A percentile compares a stretch with the other conserved stretches of the same genome.
phyloP scores from a whole-genome alignment of 345 rosid species.

The Camelina laxa region DNA sequence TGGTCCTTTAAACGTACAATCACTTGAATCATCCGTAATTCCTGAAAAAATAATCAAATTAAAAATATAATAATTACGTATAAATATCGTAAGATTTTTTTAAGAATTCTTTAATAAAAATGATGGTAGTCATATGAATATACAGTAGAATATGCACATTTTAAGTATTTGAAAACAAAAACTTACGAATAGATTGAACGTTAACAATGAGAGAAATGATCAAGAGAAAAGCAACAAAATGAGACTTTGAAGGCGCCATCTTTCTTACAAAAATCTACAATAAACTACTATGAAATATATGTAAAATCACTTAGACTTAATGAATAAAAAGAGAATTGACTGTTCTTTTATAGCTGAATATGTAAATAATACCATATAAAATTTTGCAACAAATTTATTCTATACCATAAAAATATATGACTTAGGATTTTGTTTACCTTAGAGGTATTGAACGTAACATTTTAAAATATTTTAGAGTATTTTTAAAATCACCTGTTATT shows the following conservation, averaged over 20 bases:
- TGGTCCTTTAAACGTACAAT: conserved; percentile 15
- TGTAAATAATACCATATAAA: neutral
- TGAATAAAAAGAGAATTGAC: neutral
- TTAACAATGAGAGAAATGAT: neutral
- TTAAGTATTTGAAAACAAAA: neutral
- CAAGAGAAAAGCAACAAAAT: conserved; percentile 6
- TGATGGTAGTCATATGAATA: neutral
- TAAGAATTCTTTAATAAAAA: neutral
- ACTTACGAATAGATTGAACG: conserved; percentile 20
- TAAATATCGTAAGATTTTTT: too few species aligned
- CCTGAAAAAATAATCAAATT: neutral
- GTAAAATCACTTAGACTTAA: too few species aligned
- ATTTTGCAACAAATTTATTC: neutral
- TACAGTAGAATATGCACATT: neutral
- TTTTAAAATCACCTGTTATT: too few species aligned
- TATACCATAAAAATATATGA: neutral
- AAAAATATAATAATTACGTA: neutral
- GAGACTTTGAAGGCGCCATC: neutral
- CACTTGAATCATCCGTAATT: neutral
- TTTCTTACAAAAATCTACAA: neutral
- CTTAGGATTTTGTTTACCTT: too few species aligned
- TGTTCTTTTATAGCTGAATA: neutral
- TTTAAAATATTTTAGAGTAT: too few species aligned
- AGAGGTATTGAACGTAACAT: too few species aligned
- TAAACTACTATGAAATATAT: neutral